Base-by-base conservation (phyloP, 1,284 basidiomycete species). In the Microstroma glucosiphilum region DNA sequence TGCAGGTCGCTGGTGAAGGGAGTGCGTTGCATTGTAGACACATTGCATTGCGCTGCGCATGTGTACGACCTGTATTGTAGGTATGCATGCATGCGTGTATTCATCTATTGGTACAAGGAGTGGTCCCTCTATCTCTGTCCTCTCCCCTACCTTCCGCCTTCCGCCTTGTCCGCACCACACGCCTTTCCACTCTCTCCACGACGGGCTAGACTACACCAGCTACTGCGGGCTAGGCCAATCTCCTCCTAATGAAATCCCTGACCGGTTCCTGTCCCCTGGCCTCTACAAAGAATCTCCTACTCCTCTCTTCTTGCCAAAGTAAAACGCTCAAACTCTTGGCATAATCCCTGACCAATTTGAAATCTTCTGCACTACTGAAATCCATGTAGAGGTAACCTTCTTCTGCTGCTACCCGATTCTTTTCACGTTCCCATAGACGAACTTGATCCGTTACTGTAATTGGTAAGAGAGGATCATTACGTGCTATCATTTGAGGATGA, bases 361-460 rank as follows among this genome's bases (percentile, higher is more conserved):
- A 96, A 81, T 96, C 91, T 30, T 87, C 87, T 72, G 87, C 85
- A 37, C 90, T 89, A 51, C 87, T 86, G 77, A 96, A 96, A 57
- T 88, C 87, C 48, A 87, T 90, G 81, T 93, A 94, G 46, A 96
- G 84, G 78, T 87, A 91, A 43, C 91, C 62, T n/a, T 48, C 40
- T 13, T 54, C 21, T n/a, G 43, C 21, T 40, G 21, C 40, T 1
- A 98, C 83, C 57, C 96, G 86, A 79, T 97, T 93, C 80, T 90
- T 88, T 82, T 98, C 96, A 59, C 93, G 83, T 80, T 99, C 94
- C 94, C 96, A 99, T 17, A 98, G 83, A 59, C 96, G 87, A 69
- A 99, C 90, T 81, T 98, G 96, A 82, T 99, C 96, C 72, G 96
- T 92, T 0, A 97, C 93, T 0, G 94, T 96, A 43, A 94, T 90